Base-by-base conservation (phyloP, 1,284 basidiomycete genomes). In the Rhodotorula glutinis region DNA sequence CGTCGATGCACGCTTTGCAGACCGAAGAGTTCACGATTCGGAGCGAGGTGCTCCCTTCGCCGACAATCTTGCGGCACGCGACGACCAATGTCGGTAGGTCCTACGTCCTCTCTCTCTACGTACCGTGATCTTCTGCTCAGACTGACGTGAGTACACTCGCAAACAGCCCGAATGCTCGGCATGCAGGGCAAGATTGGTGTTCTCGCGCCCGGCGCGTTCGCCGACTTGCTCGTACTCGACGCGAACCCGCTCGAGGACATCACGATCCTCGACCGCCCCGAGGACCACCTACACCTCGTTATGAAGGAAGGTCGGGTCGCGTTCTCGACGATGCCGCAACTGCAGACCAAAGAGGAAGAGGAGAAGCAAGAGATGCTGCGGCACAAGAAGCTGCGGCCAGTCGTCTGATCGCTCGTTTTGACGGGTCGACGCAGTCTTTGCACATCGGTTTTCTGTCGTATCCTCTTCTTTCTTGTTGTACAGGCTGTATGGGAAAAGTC, bases 191-290 rank as follows among this genome's bases (percentile, higher is more conserved):
- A 79, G 67, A 76, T 83, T 9, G 81, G 82, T 9, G 77, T 78
- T 17, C 69, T 82, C 49, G 73, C 75, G 2, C 72, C 77, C 2
- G 82, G 76, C 55, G 81, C 77, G 19, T 79, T 79, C 55, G 83
- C 81, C 4, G 83, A 84, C 69, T 59, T 84, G 8, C 72, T 84
- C 30, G 63, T 84, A 17, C 75, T 84, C 60, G 74, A 80, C 53
- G 75, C 75, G 27, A 82, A 83, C 73, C 83, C 83, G 1, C 74
- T 84, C 60, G 78, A 81, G 44, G 82, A 84, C 69, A 77, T 83
- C 40, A 80, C 76, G 0, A 73, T 83, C 29, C 75, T 84, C 3
- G 81, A 83, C 71, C 75, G 78, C 56, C 77, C 82, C 60, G 75
- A 82, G 64, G 73, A 79, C 38, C 75, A 79, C 67, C 73, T 81